Percentiles rank a stretch among this genome's conserved stretches.
Conservation (phyloP, 495 filamentous ascomycete species). For the Hypoxylon fuscum region DNA sequence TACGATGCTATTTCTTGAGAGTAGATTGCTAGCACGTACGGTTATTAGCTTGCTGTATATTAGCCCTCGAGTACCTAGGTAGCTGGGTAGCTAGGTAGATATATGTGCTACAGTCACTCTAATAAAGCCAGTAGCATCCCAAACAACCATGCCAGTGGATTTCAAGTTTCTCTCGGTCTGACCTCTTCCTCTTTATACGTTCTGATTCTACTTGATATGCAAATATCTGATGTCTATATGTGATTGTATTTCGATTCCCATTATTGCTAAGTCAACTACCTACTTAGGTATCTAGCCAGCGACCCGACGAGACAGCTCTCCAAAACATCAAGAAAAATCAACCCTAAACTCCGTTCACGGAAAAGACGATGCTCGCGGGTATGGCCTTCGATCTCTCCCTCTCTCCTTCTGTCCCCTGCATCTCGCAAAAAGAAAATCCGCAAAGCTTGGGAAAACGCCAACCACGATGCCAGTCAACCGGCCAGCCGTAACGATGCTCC, state of each 20-base stretch:
- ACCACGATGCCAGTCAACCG: slow-evolving; percentile 7
- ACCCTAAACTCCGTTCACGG: slow-evolving; percentile 3
- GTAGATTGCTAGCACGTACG: too few species aligned
- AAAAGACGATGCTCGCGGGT: slow-evolving; percentile 23
- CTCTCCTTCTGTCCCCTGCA: too few species aligned
- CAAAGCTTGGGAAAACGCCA: slow-evolving; percentile 5
- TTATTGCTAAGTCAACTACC: slow-evolving; percentile 17
- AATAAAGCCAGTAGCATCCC: too few species aligned
- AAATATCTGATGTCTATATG: slow-evolving; percentile 6
- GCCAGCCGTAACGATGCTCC: slow-evolving; percentile 11
- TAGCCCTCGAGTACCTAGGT: neutral
- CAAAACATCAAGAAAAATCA: slow-evolving; percentile 21
- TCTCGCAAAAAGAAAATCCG: too few species aligned
- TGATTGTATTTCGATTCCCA: slow-evolving; percentile 6
- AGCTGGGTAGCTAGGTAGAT: too few species aligned
- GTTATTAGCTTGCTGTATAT: too few species aligned
- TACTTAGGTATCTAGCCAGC: too few species aligned
- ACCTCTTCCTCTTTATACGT: too few species aligned
- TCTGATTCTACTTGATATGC: too few species aligned
- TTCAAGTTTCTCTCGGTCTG: too few species aligned
- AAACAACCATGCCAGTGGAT: too few species aligned
- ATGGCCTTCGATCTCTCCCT: slow-evolving; percentile 13
- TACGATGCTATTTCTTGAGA: neutral
- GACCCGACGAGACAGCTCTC: too few species aligned
- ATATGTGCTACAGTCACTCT: neutral